Evolutionary conservation across 345 rosid genomes (phyloP).

Genomic region (Linum tenue): DNA sequence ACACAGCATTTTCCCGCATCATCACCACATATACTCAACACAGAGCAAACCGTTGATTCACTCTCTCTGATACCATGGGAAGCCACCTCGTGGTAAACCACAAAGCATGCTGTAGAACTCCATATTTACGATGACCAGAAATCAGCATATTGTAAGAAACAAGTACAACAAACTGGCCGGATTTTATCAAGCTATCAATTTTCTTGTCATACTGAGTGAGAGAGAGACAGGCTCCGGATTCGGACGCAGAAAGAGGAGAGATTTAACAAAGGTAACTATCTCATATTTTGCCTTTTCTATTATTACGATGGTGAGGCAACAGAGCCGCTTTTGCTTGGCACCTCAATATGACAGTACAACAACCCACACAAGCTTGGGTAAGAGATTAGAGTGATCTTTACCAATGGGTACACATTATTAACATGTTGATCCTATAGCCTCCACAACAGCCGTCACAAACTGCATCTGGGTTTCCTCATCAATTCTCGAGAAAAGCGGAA

Average conservation of each 20-base stretch:
- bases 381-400: background rate
- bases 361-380: constrained; percentile 1
- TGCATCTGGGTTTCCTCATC: constrained; percentile 61
- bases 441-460: constrained; percentile 47
- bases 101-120: constrained; percentile 29
- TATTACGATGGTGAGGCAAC: constrained; percentile 4
- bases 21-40: constrained; percentile 46
- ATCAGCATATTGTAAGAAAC: constrained; percentile 59
- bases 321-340: background rate
- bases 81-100: constrained; percentile 41
- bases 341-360: background rate
- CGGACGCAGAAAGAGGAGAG: background rate
- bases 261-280: background rate
- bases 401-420: constrained; percentile 8
- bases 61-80: constrained; percentile 48
- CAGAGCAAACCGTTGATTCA: constrained; percentile 55
- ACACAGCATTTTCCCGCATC: constrained; percentile 32
- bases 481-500: constrained; percentile 56
- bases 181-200: constrained; percentile 33
- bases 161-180: constrained; percentile 32
- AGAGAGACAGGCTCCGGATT: too few relatives aligned
- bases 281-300: background rate
- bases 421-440: constrained; percentile 58
- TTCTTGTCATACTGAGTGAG: constrained; percentile 13
- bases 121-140: constrained; percentile 43